Base-by-base conservation (phyloP, 2,329 filamentous ascomycete species). In the Scedosporium aurantiacum region DNA sequence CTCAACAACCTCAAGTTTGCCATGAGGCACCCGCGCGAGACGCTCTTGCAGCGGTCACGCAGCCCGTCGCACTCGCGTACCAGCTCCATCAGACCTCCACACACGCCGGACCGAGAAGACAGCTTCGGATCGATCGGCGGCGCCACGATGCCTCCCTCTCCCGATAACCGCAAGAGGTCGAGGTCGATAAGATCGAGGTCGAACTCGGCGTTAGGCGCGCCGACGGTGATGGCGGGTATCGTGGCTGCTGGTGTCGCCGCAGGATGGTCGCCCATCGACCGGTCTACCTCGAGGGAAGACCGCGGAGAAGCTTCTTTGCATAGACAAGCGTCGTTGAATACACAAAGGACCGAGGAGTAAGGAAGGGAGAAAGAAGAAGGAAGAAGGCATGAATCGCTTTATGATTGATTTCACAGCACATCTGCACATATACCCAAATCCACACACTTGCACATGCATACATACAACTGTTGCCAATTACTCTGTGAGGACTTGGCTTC, bases 161-260 rank as follows among this genome's bases (percentile, higher is more conserved):
- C 78, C 4, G 83, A 86, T 68, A 79, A 83, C 61, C 78, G 88
- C 58, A 82, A 79, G 61, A 82, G 88, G 59, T 89, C 87, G 58
- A 79, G 86, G 65, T 89, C 86, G 52, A 87, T 78, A 67, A 78
- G 85, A 63, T 85, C 84, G 61, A 76, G 85, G 62, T 83, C 82
- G 47, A 87, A 87, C 71, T 91, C 88, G 28, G 87, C 87, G 1
- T 79, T 92, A 10, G 88, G 86, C 10, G 87, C 88, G 1, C 86
- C 88, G 1, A 85, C 86, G 6, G 88, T 91, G 63, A 91, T 91
- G 89, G 87, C 89, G n/a, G 89, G 89, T 63, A 87, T 92, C 62
- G 84, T 92, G 58, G 89, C 88, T 7, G 89, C 88, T 52, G 87
- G 86, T 68, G 83, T 92, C 40, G 88, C 85, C 40, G 88, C 85